A percentile compares a stretch with the other conserved stretches of the same genome.
phyloP scores from a whole-genome alignment of 306 rosid species.

The Arachis hypogaea region DNA sequence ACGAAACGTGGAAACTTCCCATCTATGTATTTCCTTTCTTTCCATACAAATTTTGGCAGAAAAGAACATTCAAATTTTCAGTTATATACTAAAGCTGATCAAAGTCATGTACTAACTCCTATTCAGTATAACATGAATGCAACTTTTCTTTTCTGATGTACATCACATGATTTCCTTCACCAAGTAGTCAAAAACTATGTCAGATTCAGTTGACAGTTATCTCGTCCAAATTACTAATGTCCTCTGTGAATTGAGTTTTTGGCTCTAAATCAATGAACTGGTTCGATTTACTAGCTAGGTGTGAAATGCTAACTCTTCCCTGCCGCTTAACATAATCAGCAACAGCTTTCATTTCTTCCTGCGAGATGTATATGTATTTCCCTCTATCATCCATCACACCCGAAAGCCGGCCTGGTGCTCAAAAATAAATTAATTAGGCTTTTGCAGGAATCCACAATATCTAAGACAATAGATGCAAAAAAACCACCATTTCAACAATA shows the following conservation, averaged over 20 bases:
- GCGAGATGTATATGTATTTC: conserved; percentile 87
- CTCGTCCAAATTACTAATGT: conserved; percentile 59
- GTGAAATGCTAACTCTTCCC: conserved; percentile 95
- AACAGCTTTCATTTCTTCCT: conserved; percentile 95
- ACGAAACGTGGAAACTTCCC: background rate
- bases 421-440: conserved; percentile 23
- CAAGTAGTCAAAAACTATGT: conserved; percentile 25
- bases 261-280: conserved; percentile 99
- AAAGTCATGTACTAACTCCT: conserved; percentile 36
- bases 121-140: conserved; percentile 6
- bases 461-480: background rate
- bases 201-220: conserved; percentile 52
- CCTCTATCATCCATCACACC: conserved; percentile 99
- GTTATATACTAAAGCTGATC: conserved; percentile 36
- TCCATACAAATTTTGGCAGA: conserved; percentile 17
- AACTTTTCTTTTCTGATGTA: conserved; percentile 9
- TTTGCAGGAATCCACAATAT: background rate
- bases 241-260: conserved; percentile 67
- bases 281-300: conserved; percentile 93
- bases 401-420: conserved; percentile 74
- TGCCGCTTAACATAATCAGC: conserved; percentile 85
- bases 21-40: background rate
- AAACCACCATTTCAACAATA: background rate
- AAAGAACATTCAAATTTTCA: background rate
- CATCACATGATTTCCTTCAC: conserved; percentile 31